These are phyloP conservation scores for Cryptococcus sp. DNA, from an alignment of 1,284 basidiomycete species.

Conservation along the genomic window DNA sequence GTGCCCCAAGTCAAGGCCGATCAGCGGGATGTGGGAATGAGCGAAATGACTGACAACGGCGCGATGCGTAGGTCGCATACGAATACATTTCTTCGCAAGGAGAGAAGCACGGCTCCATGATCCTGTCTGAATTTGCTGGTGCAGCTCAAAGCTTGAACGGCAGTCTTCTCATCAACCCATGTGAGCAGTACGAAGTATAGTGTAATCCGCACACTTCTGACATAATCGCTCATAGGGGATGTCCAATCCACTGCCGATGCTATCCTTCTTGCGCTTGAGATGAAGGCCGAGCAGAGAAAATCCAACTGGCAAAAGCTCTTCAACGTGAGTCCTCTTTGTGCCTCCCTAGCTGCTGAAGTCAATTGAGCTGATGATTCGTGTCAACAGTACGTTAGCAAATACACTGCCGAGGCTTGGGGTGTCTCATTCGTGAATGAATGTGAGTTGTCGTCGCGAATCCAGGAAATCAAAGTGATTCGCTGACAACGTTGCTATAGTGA, in stretches of 20 bases:
- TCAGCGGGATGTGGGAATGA: too few relatives aligned
- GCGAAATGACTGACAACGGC: neutral
- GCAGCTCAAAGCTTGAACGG: slow-evolving; percentile 95
- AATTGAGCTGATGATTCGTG: too few relatives aligned
- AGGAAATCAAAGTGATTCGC: neutral
- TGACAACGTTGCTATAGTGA: slow-evolving; percentile 18
- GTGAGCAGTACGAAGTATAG: slow-evolving; percentile 44
- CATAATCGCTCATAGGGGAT: slow-evolving; percentile 58
- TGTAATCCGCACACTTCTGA: neutral
- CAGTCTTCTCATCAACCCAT: slow-evolving; percentile 91
- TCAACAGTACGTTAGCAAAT: slow-evolving; percentile 76
- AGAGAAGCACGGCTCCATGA: slow-evolving; percentile 90
- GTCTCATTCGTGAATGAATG: slow-evolving; percentile 83
- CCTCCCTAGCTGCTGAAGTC: slow-evolving; percentile 23
- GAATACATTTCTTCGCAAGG: slow-evolving; percentile 97
- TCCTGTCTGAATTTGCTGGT: slow-evolving; percentile 96
- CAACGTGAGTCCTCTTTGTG: slow-evolving; percentile 58
- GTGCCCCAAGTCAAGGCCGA: slow-evolving; percentile 30
- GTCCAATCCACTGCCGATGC: slow-evolving; percentile 93
- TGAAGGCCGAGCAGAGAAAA: slow-evolving; percentile 74
- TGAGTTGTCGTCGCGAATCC: slow-evolving; percentile 19
- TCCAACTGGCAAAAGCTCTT: slow-evolving; percentile 94
- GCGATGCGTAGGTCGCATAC: slow-evolving; percentile 80
- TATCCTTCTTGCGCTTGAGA: slow-evolving; percentile 90
- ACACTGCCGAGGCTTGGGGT: slow-evolving; percentile 90